These are phyloP conservation scores for Wakefieldia striispora DNA, from an alignment of 768 basidiomycete genomes.

Conservation along the genomic window DNA sequence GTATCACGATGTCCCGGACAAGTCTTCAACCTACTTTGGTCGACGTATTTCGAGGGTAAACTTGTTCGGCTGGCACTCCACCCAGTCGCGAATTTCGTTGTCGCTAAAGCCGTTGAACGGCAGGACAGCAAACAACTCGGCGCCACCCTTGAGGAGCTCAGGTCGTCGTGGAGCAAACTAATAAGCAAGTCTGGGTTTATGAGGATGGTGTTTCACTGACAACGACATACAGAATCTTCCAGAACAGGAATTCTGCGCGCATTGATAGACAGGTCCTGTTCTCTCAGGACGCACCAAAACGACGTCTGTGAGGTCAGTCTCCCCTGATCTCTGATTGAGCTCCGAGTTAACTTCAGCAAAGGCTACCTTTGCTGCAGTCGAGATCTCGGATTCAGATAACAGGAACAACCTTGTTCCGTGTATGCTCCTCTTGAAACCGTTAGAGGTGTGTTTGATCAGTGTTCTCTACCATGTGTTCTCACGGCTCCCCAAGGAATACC, in stretches of 20 bases:
- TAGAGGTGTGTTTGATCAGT: conserved; percentile 40
- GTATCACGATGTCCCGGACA: conserved; percentile 57
- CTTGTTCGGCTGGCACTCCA: conserved; percentile 74
- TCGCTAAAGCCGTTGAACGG: conserved; percentile 74
- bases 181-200: conserved; percentile 54
- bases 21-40: conserved; percentile 72
- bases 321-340: background rate
- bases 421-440: conserved; percentile 51
- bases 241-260: conserved; percentile 79
- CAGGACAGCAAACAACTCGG: conserved; percentile 54
- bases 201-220: conserved; percentile 2
- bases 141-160: conserved; percentile 58
- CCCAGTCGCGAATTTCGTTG: conserved; percentile 92
- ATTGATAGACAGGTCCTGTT: conserved; percentile 63
- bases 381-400: conserved; percentile 48
- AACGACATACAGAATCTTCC: conserved; percentile 47
- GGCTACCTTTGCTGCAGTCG: conserved; percentile 63
- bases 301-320: conserved; percentile 56
- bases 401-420: conserved; percentile 62
- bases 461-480: background rate
- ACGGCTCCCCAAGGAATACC: conserved; percentile 24
- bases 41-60: conserved; percentile 72
- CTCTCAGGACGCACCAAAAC: conserved; percentile 44
- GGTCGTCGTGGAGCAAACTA: conserved; percentile 54
- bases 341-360: conserved; percentile 29